A percentile compares a stretch with the other conserved stretches of the same genome.
These are phyloP conservation scores for Zychaea mexicana DNA, from an alignment of 371 early-diverging fungal species.

Conservation along the genomic window DNA sequence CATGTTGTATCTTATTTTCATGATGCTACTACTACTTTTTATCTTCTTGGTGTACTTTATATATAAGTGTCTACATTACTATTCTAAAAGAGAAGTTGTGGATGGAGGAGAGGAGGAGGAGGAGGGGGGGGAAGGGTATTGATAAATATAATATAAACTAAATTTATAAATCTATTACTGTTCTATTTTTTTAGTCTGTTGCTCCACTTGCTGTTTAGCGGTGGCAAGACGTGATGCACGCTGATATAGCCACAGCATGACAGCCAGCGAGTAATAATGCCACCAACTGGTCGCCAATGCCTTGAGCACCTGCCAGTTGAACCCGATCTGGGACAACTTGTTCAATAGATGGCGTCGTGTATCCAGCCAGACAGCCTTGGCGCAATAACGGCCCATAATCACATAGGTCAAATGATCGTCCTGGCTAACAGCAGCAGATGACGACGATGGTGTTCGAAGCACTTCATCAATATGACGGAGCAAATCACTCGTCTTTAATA, in stretches of 20 bases:
- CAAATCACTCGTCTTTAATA: conserved; percentile 91
- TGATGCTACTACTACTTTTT: too few species aligned
- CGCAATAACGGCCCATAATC: conserved; percentile 58
- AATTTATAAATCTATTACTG: neutral
- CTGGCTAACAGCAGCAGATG: conserved; percentile 22
- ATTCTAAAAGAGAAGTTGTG: neutral
- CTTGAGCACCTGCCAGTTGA: conserved; percentile 29
- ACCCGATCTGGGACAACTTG: conserved; percentile 36
- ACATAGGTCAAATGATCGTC: conserved; percentile 52
- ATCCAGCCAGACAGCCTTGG: conserved; percentile 51
- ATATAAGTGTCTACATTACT: too few species aligned
- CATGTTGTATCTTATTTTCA: too few species aligned
- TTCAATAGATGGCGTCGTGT: conserved; percentile 28
- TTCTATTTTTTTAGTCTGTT: neutral
- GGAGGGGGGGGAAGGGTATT: neutral
- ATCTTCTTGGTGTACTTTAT: too few species aligned
- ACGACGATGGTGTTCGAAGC: conserved; percentile 19
- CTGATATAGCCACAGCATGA: conserved; percentile 39
- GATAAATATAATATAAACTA: conserved; percentile 4
- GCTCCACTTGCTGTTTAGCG: neutral
- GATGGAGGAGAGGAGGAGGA: too few species aligned
- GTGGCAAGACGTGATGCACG: neutral
- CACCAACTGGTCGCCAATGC: conserved; percentile 40
- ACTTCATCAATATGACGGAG: conserved; percentile 66
- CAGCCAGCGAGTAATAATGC: conserved; percentile 39